Evolutionary conservation across 768 basidiomycete species (phyloP).

Genomic region (Daedalea quercina): DNA sequence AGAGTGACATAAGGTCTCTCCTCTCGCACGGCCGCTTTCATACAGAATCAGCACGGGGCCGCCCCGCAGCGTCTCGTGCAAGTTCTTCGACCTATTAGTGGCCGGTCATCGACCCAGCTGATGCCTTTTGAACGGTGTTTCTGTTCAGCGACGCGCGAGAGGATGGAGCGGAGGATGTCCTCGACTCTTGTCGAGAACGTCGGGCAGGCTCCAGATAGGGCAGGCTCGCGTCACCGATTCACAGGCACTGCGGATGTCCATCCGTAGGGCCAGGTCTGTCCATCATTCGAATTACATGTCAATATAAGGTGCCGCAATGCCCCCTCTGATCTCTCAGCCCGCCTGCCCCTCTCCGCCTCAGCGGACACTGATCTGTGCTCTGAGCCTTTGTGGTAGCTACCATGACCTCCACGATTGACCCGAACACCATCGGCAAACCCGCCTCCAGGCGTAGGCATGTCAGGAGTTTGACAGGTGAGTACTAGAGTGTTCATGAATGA

Average conservation of each 20-base stretch:
- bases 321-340: neutral
- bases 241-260: neutral
- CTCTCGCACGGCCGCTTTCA: no score
- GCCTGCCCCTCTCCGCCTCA: neutral
- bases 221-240: neutral
- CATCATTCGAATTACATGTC: neutral
- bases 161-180: neutral
- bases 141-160: neutral
- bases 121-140: no score
- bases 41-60: no score
- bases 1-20: no score
- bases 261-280: neutral
- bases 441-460: conserved; percentile 50
- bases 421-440: conserved; percentile 19
- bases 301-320: neutral
- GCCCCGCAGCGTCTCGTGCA: no score
- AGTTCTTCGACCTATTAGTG: no score
- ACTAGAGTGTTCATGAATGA: neutral
- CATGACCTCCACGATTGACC: conserved; percentile 22
- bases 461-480: conserved; percentile 38
- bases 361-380: no score
- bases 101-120: no score
- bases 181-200: neutral
- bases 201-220: neutral
- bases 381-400: neutral